phyloP scores from a whole-genome alignment of 2,329 filamentous ascomycete species.

The Pezicula carpinea region DNA sequence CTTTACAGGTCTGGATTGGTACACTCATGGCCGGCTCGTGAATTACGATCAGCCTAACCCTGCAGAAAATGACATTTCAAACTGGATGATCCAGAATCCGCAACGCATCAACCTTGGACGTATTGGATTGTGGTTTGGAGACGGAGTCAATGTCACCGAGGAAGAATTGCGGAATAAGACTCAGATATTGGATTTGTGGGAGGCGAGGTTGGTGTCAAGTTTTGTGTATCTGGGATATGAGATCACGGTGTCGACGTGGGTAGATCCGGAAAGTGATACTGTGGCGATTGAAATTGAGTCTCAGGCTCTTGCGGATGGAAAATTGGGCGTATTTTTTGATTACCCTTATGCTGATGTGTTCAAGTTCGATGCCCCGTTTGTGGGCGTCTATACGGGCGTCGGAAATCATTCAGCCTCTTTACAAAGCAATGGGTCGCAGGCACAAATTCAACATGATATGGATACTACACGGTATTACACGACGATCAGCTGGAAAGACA shows the following conservation, averaged over 20 bases:
- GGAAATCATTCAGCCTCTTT: slow-evolving; percentile 34
- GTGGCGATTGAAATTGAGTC: slow-evolving; percentile 35
- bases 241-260: slow-evolving; percentile 33
- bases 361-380: slow-evolving; percentile 39
- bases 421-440: slow-evolving; percentile 10
- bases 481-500: slow-evolving; percentile 15
- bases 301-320: slow-evolving; percentile 27
- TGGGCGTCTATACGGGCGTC: slow-evolving; percentile 27
- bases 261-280: slow-evolving; percentile 35
- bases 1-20: slow-evolving; percentile 37
- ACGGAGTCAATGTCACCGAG: slow-evolving; percentile 27
- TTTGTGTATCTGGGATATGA: slow-evolving; percentile 29
- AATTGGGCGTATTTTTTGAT: slow-evolving; percentile 35
- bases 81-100: slow-evolving; percentile 49
- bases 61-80: slow-evolving; percentile 31
- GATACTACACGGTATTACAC: slow-evolving; percentile 35
- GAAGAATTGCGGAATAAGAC: slow-evolving; percentile 24
- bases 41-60: slow-evolving; percentile 40
- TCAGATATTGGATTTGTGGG: slow-evolving; percentile 35
- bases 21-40: slow-evolving; percentile 35
- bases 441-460: slow-evolving; percentile 34
- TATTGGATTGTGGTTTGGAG: slow-evolving; percentile 34
- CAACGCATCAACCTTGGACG: slow-evolving; percentile 40
- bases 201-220: slow-evolving; percentile 33
- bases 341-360: slow-evolving; percentile 38